Base-by-base conservation (phyloP, 108 stramenopile genomes). In the Asterionellopsis glacialis region DNA sequence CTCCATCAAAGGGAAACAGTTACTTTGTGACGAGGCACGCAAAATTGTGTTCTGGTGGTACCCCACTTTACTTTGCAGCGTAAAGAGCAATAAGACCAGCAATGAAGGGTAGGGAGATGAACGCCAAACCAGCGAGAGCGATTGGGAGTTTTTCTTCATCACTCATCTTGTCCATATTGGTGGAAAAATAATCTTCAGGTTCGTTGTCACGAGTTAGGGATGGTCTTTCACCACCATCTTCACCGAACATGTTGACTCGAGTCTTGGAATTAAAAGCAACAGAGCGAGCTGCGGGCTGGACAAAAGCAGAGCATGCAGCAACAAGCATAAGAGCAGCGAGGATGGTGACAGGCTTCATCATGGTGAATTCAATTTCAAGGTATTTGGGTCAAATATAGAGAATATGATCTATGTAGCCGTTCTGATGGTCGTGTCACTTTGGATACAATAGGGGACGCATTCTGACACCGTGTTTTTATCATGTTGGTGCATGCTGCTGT, bases 91-190 rank as follows among this genome's bases (percentile, higher is more conserved):
- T 88, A 56, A 94, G 54, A 3, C 92, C 92, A 25, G 69, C 51
- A 62, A 94, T 85, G 69, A 94, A 94, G 0, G 92, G 92, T 14
- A 88, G 59, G n/a, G 77, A 73, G 63, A 94, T 88, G 14, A 72
- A 73, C n/a, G 76, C 83, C 26, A 94, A 51, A 41, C 92, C 92
- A 5, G 70, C 77, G 55, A 94, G 51, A 23, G 92, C 92, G 57
- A 94, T 84, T 15, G 92, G 92, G 25, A 94, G 42, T 69, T 94
- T 94, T 59, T 94, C 92, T 68, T 77, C 64, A 70, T 94, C 88
- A 15, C 66, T 58, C 88, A 94, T 90, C 59, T 94, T 87, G 74
- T 94, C 92, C 14, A 84, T 93, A 56, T 93, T 87, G 6, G 74
- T 81, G 44, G 61, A 19, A 63, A 93, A 93, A 76, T 59, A 93